These are phyloP conservation scores for Backusella luteola DNA, from an alignment of 192 early-diverging fungal species.

Conservation along the genomic window DNA sequence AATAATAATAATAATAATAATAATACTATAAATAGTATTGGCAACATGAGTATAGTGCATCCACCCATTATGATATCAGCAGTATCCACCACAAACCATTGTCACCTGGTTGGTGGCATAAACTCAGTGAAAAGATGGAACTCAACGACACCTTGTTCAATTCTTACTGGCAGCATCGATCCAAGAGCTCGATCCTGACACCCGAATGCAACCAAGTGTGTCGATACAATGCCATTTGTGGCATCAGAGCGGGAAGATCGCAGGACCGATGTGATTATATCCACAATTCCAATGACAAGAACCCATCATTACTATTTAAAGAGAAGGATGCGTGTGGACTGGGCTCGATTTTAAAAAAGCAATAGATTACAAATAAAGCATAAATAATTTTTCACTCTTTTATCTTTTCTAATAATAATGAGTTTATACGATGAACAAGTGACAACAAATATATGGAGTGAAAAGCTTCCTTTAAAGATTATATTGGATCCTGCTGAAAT, in stretches of 20 bases:
- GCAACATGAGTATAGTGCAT: slow-evolving; percentile 51
- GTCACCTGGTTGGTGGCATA: slow-evolving; percentile 53
- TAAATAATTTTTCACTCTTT: neutral
- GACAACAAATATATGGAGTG: slow-evolving; percentile 32
- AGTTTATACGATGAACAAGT: slow-evolving; percentile 20
- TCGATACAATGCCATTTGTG: slow-evolving; percentile 25
- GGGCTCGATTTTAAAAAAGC: neutral
- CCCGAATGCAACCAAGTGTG: slow-evolving; percentile 29
- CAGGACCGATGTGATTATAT: slow-evolving; percentile 35
- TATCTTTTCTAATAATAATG: slow-evolving; percentile 2
- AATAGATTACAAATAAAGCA: neutral
- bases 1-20: neutral
- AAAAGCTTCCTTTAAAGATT: slow-evolving; percentile 30
- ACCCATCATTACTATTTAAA: neutral
- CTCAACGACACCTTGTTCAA: slow-evolving; percentile 30
- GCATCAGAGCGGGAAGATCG: slow-evolving; percentile 34
- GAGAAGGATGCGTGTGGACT: slow-evolving; percentile 6
- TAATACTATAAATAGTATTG: slow-evolving; percentile 31
- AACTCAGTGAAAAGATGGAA: slow-evolving; percentile 46
- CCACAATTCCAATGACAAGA: neutral
- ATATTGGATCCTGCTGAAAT: slow-evolving; percentile 22
- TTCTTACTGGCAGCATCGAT: slow-evolving; percentile 40
- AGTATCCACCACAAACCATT: slow-evolving; percentile 23
- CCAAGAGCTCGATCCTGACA: slow-evolving; percentile 29
- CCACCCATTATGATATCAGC: slow-evolving; percentile 29